Conservation (phyloP, 495 filamentous ascomycete species). For the Hypoxylon fragiforme region DNA sequence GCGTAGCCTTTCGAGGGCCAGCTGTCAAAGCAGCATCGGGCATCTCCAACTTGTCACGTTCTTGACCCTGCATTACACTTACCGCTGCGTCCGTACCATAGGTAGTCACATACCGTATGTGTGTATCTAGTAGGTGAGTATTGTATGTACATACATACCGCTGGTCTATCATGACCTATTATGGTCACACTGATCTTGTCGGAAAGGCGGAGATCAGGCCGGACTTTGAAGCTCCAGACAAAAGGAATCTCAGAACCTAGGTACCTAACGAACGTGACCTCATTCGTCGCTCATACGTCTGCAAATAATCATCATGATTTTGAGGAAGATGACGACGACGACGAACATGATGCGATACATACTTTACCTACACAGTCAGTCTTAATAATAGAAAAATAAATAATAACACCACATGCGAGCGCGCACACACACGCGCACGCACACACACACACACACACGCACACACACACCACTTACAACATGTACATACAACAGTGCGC, state of each 20-base stretch:
- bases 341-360: constrained; percentile 26
- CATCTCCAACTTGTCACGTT: constrained; percentile 37
- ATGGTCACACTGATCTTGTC: constrained; percentile 35
- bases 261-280: constrained; percentile 4
- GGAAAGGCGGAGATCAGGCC: constrained; percentile 37
- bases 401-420: neutral
- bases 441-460: neutral
- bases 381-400: constrained; percentile 31
- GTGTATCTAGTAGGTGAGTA: neutral
- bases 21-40: constrained; percentile 37
- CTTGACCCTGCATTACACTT: constrained; percentile 31
- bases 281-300: constrained; percentile 18
- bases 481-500: neutral
- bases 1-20: constrained; percentile 31
- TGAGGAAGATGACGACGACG: constrained; percentile 11
- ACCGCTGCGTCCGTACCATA: neutral
- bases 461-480: neutral
- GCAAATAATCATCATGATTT: constrained; percentile 11
- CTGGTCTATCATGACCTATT: constrained; percentile 6
- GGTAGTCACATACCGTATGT: constrained; percentile 5
- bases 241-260: constrained; percentile 20
- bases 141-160: constrained; percentile 9
- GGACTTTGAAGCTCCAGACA: constrained; percentile 27
- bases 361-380: too few relatives aligned
- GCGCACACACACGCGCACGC: neutral